Percentiles rank a stretch among this genome's conserved stretches.
These are phyloP conservation scores for Acer negundo DNA, from an alignment of 345 rosid species.

Conservation along the genomic window DNA sequence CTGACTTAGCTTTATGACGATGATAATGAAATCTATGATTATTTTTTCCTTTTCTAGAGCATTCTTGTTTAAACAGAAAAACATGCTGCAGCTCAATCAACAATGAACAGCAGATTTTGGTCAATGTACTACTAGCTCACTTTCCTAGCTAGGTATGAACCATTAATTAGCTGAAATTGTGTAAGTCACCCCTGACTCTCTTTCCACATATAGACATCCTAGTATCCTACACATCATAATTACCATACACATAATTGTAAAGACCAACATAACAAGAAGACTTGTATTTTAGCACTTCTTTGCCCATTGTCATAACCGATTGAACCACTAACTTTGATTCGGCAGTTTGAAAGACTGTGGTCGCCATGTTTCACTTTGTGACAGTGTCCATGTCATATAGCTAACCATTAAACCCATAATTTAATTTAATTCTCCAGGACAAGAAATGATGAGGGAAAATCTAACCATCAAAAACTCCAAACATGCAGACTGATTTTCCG, in stretches of 20 bases:
- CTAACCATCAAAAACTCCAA: constrained; percentile 98
- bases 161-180: not conserved
- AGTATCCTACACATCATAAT: not conserved
- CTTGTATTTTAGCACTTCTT: constrained; percentile 9
- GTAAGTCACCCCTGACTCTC: not conserved
- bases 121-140: not conserved
- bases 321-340: constrained; percentile 13
- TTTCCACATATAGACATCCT: constrained; percentile 13
- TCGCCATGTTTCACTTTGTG: constrained; percentile 12
- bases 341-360: constrained; percentile 4
- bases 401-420: not conserved
- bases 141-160: not conserved
- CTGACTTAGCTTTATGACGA: not conserved
- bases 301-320: constrained; percentile 10
- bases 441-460: constrained; percentile 25
- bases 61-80: not conserved
- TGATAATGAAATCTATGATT: not conserved
- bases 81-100: constrained; percentile 5
- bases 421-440: constrained; percentile 11
- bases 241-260: not conserved
- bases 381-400: constrained; percentile 7
- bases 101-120: not conserved
- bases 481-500: constrained; percentile 81
- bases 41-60: not conserved
- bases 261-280: constrained; percentile 4